Evolutionary conservation across 805 yeast genomes (phyloP).

Genomic region (Saturnispora serradocipensis): DNA sequence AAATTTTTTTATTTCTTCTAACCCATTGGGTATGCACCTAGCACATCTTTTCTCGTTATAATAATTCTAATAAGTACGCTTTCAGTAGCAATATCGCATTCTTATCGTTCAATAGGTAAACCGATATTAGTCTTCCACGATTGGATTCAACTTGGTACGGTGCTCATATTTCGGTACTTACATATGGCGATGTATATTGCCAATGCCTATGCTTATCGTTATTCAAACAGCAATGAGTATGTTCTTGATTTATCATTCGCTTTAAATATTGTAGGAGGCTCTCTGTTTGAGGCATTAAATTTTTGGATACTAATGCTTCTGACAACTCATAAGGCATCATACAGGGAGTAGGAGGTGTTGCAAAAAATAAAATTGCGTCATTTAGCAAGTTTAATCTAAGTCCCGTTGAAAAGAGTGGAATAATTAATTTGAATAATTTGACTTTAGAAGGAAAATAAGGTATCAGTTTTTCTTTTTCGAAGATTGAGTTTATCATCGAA

Average conservation of each 20-base stretch:
- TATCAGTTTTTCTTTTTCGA: slow-evolving; percentile 27
- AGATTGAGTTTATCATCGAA: slow-evolving; percentile 16
- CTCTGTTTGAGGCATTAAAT: slow-evolving; percentile 6
- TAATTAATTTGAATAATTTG: slow-evolving; percentile 17
- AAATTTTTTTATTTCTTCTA: no score
- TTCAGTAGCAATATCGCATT: no score
- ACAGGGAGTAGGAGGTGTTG: slow-evolving; percentile 22
- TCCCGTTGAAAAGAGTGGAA: slow-evolving; percentile 14
- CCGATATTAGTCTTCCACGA: no score
- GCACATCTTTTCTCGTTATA: no score
- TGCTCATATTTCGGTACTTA: not conserved
- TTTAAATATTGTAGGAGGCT: slow-evolving; percentile 16
- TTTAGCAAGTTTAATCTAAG: slow-evolving; percentile 16
- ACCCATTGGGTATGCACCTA: no score
- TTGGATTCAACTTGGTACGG: not conserved
- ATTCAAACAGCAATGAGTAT: slow-evolving; percentile 15
- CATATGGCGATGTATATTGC: slow-evolving; percentile 4
- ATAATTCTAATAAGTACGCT: no score
- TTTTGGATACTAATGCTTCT: slow-evolving; percentile 10
- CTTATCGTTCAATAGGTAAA: no score
- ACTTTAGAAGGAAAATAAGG: slow-evolving; percentile 18
- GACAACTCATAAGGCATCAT: slow-evolving; percentile 12
- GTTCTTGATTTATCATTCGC: slow-evolving; percentile 16
- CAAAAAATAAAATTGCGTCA: slow-evolving; percentile 20
- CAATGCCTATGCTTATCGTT: slow-evolving; percentile 6